Evolutionary conservation across 2,329 filamentous ascomycete genomes (phyloP), one percentile per base, ranked within the genome.

Genomic region (Aquanectria penicillioides): DNA sequence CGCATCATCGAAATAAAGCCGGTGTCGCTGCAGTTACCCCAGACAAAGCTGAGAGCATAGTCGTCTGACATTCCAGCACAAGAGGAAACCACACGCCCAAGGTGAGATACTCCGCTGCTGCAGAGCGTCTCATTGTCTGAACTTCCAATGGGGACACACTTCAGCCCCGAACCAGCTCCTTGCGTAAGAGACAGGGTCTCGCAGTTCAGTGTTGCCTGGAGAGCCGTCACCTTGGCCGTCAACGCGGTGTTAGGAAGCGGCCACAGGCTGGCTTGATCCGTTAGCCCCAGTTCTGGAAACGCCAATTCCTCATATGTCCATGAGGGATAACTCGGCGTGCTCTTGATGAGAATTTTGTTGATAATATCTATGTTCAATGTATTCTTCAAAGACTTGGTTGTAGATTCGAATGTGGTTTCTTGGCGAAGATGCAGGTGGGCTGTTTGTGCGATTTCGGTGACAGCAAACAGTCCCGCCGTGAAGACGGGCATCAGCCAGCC

Each of bases 401-500:
- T 67, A 4, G 64, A 69, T n/a, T 29, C 38, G 44, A 72, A 71
- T 5, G 55, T 44, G 2, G 69, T 66, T 31, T 62, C 55, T 13
- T 58, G 62, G 18, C 41, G 57, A 29, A 72, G 63, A 13, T 72
- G 47, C 25, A 71, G 57, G 7, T 64, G 13, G 3, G 62, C 62
- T 9, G 46, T 62, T 46, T 63, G 62, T 15, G 48, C 47, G 15
- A 70, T 38, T 12, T 67, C 63, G 8, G 57, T 55, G 18, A 70
- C 60, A 13, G 68, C 64, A 43, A 71, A 72, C 8, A 72, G 44
- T 15, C 70, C 70, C 2, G 70, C 68, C 4, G 69, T 66, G 40
- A 72, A 71, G 25, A 72, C 68, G 25, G 70, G 70, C 63, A 68
- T 63, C 40, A 69, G 17, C 68, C 68, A 70, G n/a, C 67, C 70